These are phyloP conservation scores for Clitopilus hobsonii DNA, from an alignment of 768 basidiomycete species.

Conservation along the genomic window DNA sequence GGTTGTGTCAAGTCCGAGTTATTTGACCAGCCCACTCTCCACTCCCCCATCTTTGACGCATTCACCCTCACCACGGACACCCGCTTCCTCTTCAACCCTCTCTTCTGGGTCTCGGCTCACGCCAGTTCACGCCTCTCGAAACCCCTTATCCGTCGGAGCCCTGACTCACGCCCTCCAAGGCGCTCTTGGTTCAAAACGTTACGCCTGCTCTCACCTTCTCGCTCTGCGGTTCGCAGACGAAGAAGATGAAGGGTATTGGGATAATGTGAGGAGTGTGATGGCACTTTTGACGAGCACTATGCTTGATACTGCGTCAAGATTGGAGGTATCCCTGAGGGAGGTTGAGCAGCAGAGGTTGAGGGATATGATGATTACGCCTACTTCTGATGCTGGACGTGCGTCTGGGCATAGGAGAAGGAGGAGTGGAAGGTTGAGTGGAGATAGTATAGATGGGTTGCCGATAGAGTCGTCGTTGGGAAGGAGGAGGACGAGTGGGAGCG, in stretches of 20 bases:
- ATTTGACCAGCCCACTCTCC: conserved; percentile 21
- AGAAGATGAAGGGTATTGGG: conserved; percentile 80
- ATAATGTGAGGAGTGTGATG: conserved; percentile 76
- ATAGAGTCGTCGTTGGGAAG: conserved; percentile 9
- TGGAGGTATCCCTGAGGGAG: conserved; percentile 61
- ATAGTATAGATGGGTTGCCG: conserved; percentile 3
- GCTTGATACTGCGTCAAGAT: conserved; percentile 55
- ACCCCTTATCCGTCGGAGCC: conserved; percentile 64
- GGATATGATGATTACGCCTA: conserved; percentile 45
- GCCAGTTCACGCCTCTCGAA: conserved; percentile 50
- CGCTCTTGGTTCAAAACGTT: conserved; percentile 70
- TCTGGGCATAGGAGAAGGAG: neutral
- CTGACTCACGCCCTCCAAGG: conserved; percentile 57
- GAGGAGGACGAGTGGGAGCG: conserved; percentile 7
- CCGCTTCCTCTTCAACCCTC: conserved; percentile 27
- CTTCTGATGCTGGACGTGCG: neutral
- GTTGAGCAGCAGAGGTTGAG: conserved; percentile 46
- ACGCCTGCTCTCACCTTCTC: conserved; percentile 74
- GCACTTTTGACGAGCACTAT: conserved; percentile 63
- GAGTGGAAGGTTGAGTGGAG: neutral
- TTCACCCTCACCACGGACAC: conserved; percentile 25
- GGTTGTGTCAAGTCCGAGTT: conserved; percentile 22
- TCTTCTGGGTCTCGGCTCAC: conserved; percentile 60
- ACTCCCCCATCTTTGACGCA: conserved; percentile 16
- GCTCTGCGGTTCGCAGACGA: conserved; percentile 70